Conservation (phyloP, 805 yeast species). For the Teunomyces funiuensis region DNA sequence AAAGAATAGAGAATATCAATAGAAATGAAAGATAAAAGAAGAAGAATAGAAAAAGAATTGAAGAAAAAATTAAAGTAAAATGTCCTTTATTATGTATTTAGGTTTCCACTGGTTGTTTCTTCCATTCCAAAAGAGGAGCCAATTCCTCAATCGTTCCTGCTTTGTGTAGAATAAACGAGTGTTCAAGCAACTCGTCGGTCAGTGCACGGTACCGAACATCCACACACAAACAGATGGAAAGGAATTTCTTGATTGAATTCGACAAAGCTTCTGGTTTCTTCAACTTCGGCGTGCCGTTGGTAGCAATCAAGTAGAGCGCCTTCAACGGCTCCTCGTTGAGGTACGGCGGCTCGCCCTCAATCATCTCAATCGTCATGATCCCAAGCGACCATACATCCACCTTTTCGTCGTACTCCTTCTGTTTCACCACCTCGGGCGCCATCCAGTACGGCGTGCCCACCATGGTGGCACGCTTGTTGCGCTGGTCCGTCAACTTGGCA, state of each 20-base stretch:
- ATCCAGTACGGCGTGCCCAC: conserved; percentile 90
- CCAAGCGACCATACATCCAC: conserved; percentile 85
- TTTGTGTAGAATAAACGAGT: conserved; percentile 61
- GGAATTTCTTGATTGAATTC: conserved; percentile 75
- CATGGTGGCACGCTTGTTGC: conserved; percentile 78
- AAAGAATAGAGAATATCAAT: no score
- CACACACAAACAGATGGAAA: conserved; percentile 89
- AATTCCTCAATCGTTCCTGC: conserved; percentile 62
- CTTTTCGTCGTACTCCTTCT: conserved; percentile 77
- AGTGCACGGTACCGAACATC: conserved; percentile 90
- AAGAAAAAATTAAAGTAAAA: no score
- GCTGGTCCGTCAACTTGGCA: conserved; percentile 73
- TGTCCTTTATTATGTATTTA: no score
- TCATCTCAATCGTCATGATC: conserved; percentile 85
- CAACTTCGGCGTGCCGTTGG: conserved; percentile 78
- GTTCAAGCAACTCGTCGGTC: conserved; percentile 82
- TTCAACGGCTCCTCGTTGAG: conserved; percentile 76
- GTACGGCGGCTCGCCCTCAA: conserved; percentile 84
- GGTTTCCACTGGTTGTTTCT: conserved; percentile 15
- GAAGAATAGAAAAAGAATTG: no score
- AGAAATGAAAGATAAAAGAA: no score
- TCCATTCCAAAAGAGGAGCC: conserved; percentile 58
- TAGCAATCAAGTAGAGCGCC: conserved; percentile 74
- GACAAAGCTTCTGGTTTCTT: conserved; percentile 69
- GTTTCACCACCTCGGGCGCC: conserved; percentile 86